Base-by-base conservation (phyloP, 2,329 filamentous ascomycete genomes). In the Cercospora zeina region DNA sequence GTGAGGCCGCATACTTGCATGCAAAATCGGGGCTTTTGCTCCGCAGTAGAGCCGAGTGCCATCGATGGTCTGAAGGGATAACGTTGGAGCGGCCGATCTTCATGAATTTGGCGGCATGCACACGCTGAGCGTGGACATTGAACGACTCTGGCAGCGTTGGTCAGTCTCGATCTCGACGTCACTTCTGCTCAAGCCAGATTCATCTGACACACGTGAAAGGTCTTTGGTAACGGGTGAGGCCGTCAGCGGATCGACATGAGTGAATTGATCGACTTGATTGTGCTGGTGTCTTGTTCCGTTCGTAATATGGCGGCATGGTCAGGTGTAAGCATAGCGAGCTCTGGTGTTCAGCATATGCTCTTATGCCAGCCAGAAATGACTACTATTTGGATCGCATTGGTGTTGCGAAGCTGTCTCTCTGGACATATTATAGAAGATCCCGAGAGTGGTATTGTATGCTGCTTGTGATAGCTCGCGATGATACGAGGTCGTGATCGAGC, bases 1-100 rank as follows among this genome's bases (percentile, higher is more conserved):
- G 16, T 56, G 58, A 61, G 51, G 58, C 58, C 58, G 39, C 58
- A 50, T 27, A 27, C 30, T 61, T 36, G 50, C 51, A 50, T 37
- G 34, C 36, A 21, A 54, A 16, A 37, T 49, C 51, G 39, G 13
- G 31, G 51, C 21, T 54, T 11, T n/a, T 24, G 24, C 34, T 16
- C 21, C 34, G 33, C 53, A 37, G 36, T 27, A 21, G 34, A 24
- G 21, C 24, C 27, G 24, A 51, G 24, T 14, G 24, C 14, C 24
- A 31, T 31, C 24, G 6, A 3, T 27, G 24, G 24, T 27, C 24
- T 27, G 24, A 27, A 27, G 6, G 24, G 6, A 27, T 27, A 27
- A 27, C 24, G 24, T 27, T 3, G 6, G 24, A 27, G 16, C 39
- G 21, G 9, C 21, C 39, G 16, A 24, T 45, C 39, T 24, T 19